Evolutionary conservation across 345 rosid species (phyloP), one percentile per base, ranked within the genome.

Genomic region (Dimocarpus longan): DNA sequence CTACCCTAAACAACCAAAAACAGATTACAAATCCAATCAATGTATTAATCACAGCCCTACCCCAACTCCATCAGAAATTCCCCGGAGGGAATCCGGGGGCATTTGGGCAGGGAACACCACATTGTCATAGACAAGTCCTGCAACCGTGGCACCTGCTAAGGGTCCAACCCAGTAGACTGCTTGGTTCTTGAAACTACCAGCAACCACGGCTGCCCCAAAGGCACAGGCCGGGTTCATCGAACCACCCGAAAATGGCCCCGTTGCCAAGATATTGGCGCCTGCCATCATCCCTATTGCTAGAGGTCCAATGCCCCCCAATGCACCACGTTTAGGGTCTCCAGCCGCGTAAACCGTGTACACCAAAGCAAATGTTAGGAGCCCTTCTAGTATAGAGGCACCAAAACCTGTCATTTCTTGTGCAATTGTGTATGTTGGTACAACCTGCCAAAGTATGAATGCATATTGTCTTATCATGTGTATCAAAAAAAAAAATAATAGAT

Each of bases 141-240:
- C 99, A 13, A 82, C 76, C 0, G 91, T 81, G 9, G 91, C 98
- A 67, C 98, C 99, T 18, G 91, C 66, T 85, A 94, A 74, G 6
- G 98, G 99, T 15, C 98, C 99, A 10, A 94, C 85, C 99, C 98
- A 94, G 60, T 94, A 95, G 16, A 91, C 98, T 0, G 97, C 99
- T 74, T 94, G 98, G 80, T 94, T 96, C 84, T 86, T 90, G 80
- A 96, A 96, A 68, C 83, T 86, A 4, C 98, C 97, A 0, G 91
- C 89, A 12, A 91, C 80, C 10, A 86, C 85, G 0, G 98, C 98
- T 0, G 95, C 82, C 9, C 98, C 98, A 60, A 96, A 96, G 4
- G 98, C 93, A 56, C 91, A 88, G 0, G 93, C 97, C 0, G 99
- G 99, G 79, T 94, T 96, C 97, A 93, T 91, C 0, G 97, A 86